Evolutionary conservation across 129 eudicot species (phyloP), one percentile per base, ranked within the genome.

Genomic region (Saposhnikovia divaricata): DNA sequence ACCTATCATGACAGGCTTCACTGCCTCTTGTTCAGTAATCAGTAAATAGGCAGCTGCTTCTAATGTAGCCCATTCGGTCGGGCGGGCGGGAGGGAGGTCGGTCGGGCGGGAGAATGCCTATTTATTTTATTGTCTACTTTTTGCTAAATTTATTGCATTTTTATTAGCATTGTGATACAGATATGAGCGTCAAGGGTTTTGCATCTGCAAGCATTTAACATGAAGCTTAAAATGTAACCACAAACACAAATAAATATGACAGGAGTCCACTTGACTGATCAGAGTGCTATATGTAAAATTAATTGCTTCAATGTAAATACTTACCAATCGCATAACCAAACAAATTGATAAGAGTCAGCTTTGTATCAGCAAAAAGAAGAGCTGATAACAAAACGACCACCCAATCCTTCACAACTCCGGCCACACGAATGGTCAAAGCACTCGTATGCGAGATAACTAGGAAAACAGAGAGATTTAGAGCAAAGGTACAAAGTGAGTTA

Each of bases 341-440:
- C 63, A 95, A 90, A 85, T 95, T 92, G 25, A 95, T 92, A 66
- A 89, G 63, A 55, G 99, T 95, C 74, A 95, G 87, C 84, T 90
- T 92, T 53, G 97, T 92, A 81, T 95, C 97, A 13, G 99, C 99
- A 84, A 95, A 95, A 44, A 95, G 90, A 77, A 95, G 90, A 48
- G 99, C 99, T 14, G 99, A 95, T 71, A 95, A 78, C n/a, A 95
- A 85, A 63, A 95, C 97, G 27, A 95, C 99, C 85, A 90, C 96
- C 99, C 99, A 95, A 80, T 95, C 99, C 86, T 95, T 95, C 45
- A 95, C 99, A 78, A 95, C 99, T 76, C 99, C 97, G 79, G 99
- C 99, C 69, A 95, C 99, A 25, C 99, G 96, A 79, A 95, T 92
- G 55, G 97, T 95, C 78, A 95, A 87, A 47, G 99, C 99, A 83